Evolutionary conservation across 2,329 filamentous ascomycete genomes (phyloP), one percentile per base, ranked within the genome.

Genomic region (Claviceps maximensis): DNA sequence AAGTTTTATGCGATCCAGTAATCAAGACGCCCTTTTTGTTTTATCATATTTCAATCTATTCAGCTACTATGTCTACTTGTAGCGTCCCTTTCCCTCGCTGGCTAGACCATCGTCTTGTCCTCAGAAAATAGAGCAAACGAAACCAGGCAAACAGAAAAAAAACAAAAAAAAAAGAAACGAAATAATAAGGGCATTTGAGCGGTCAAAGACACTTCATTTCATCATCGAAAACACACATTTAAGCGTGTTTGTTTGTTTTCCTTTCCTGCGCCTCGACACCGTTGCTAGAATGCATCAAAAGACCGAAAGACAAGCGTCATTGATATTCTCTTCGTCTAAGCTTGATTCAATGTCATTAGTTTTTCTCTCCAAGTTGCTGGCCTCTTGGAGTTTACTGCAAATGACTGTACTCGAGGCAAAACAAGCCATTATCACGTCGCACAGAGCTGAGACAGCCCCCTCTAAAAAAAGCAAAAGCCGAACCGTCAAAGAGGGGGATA

Each of bases 241-340:
- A n/a, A n/a, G n/a, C n/a, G n/a, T n/a, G 8, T 33, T 17, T 21
- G 21, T 23, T 42, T 23, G 29, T 36, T 38, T 49, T 17, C 17
- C 29, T 49, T 40, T 31, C 45, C 31, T 54, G 49, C 54, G 53
- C 52, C 54, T 10, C 44, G 40, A 52, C 54, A 41, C 54, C 51
- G 50, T 19, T 54, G 41, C 47, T 47, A 49, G 19, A 36, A 33
- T 33, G 27, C 40, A 44, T 45, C 49, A 31, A 44, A 36, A 55
- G 31, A 46, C 29, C 6, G 38, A 41, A 42, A 50, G 27, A 47
- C 19, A 42, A 42, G 6, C 25, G 2, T 47, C 45, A 9, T 48
- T 48, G 17, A 25, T 40, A 5, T 48, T 40, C 13, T 38, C 13
- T 4, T 45, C 17, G 7, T 8, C 31, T 13, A 25, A 36, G 31